Evolutionary conservation across 2,329 filamentous ascomycete genomes (phyloP).

Genomic region (Penicillium sp.): DNA sequence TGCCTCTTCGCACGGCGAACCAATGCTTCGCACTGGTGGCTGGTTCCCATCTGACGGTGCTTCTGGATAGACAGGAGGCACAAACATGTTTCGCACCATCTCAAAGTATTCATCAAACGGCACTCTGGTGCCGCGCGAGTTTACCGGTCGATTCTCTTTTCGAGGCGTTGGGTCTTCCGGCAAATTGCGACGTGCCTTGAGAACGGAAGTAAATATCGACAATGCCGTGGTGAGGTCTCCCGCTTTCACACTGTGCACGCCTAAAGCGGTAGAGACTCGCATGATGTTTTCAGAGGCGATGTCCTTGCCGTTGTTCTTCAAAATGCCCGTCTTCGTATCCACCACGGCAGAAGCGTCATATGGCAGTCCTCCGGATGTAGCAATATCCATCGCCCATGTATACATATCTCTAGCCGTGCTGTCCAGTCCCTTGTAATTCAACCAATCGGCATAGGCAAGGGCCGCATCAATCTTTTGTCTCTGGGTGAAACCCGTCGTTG

Average conservation of each 20-base stretch:
- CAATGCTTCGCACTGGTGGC: slow-evolving; percentile 60
- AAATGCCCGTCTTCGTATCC: slow-evolving; percentile 59
- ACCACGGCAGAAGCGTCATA: slow-evolving; percentile 48
- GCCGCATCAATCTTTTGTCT: slow-evolving; percentile 77
- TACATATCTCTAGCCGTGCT: slow-evolving; percentile 69
- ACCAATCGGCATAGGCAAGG: slow-evolving; percentile 77
- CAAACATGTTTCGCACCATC: slow-evolving; percentile 41
- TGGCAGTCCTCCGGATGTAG: slow-evolving; percentile 55
- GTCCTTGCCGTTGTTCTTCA: slow-evolving; percentile 55
- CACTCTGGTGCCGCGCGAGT: slow-evolving; percentile 12
- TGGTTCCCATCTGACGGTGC: slow-evolving; percentile 67
- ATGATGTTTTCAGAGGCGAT: slow-evolving; percentile 70
- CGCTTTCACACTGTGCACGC: slow-evolving; percentile 69
- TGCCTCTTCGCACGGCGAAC: slow-evolving; percentile 76
- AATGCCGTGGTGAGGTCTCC: slow-evolving; percentile 67
- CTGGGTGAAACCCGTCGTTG: slow-evolving; percentile 72
- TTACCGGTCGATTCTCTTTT: neutral
- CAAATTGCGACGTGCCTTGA: slow-evolving; percentile 67
- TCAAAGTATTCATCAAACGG: slow-evolving; percentile 33
- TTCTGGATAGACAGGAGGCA: slow-evolving; percentile 63
- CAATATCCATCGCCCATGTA: slow-evolving; percentile 71
- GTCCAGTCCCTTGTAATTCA: slow-evolving; percentile 68
- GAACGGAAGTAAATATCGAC: slow-evolving; percentile 78
- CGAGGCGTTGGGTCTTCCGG: slow-evolving; percentile 36
- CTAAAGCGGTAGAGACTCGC: slow-evolving; percentile 69